Percentiles rank a stretch among this genome's conserved stretches.
These are phyloP conservation scores for Erigeron canadensis DNA, from an alignment of 129 eudicot species.

Conservation along the genomic window DNA sequence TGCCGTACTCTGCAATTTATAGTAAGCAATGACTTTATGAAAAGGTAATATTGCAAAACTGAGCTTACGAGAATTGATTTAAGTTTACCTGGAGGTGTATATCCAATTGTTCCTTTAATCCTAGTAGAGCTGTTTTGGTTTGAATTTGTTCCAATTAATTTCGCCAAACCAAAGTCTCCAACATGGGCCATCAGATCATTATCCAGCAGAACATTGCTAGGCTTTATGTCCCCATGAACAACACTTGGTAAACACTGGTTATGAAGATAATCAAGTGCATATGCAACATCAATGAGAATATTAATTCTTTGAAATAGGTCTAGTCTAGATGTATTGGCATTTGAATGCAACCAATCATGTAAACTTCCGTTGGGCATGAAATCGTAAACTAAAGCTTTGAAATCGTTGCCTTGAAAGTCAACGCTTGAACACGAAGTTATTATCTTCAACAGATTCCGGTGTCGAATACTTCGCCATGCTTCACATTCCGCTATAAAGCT, in stretches of 20 bases:
- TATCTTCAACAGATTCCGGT: constrained; percentile 37
- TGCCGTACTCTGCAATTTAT: constrained; percentile 25
- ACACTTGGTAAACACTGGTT: not conserved
- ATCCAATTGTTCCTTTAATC: constrained; percentile 16
- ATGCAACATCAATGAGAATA: constrained; percentile 6
- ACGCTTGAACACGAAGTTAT: constrained; percentile 41
- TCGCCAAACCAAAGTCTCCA: constrained; percentile 23
- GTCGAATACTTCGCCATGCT: constrained; percentile 33
- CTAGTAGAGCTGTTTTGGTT: not conserved
- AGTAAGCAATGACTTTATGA: not conserved
- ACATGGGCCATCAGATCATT: constrained; percentile 16
- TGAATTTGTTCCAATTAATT: not conserved
- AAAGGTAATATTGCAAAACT: not conserved
- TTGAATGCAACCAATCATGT: constrained; percentile 27
- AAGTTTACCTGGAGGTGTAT: constrained; percentile 21
- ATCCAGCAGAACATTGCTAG: constrained; percentile 20
- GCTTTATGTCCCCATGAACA: constrained; percentile 26
- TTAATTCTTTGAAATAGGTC: constrained; percentile 19
- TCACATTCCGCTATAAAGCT: constrained; percentile 35
- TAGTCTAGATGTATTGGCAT: not conserved
- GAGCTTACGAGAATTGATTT: not conserved
- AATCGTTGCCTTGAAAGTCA: constrained; percentile 30
- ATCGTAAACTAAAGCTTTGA: constrained; percentile 23
- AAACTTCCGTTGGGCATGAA: constrained; percentile 25
- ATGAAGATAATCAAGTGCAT: constrained; percentile 23